Percentiles rank a stretch among this genome's conserved stretches.
These are phyloP conservation scores for Lavandula angustifolia DNA, from an alignment of 257 asterid species.

Conservation along the genomic window DNA sequence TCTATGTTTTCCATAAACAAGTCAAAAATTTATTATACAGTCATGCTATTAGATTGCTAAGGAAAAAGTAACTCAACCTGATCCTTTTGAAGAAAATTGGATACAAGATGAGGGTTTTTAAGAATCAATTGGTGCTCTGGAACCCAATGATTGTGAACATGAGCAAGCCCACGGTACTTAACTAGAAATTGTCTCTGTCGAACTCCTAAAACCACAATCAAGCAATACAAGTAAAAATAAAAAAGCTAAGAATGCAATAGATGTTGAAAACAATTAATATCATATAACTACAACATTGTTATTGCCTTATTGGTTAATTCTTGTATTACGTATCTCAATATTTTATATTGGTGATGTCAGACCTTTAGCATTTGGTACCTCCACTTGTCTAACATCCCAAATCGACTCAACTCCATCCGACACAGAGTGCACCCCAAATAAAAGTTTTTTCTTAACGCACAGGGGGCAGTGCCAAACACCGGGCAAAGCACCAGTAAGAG, in stretches of 20 bases:
- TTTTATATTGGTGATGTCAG: conserved; percentile 30
- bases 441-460: conserved; percentile 65
- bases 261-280: conserved; percentile 25
- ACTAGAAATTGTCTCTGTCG: conserved; percentile 74
- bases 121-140: conserved; percentile 53
- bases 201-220: conserved; percentile 46
- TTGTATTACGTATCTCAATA: conserved; percentile 16
- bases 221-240: conserved; percentile 29
- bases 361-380: conserved; percentile 55
- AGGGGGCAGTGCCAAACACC: conserved; percentile 70
- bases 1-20: not conserved
- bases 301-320: conserved; percentile 1
- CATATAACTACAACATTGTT: conserved; percentile 19
- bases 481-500: conserved; percentile 43
- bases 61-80: conserved; percentile 43
- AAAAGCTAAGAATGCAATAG: conserved; percentile 23
- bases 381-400: conserved; percentile 63
- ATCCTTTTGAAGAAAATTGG: conserved; percentile 41
- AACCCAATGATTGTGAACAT: conserved; percentile 73
- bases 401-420: conserved; percentile 65
- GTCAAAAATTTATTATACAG: conserved; percentile 5
- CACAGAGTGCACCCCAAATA: conserved; percentile 63
- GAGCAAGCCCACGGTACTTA: conserved; percentile 71
- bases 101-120: conserved; percentile 48
- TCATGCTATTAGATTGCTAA: conserved; percentile 11